Evolutionary conservation across 1,139 yeast species (phyloP), one percentile per base, ranked within the genome.

Genomic region (Candida glucosophila): DNA sequence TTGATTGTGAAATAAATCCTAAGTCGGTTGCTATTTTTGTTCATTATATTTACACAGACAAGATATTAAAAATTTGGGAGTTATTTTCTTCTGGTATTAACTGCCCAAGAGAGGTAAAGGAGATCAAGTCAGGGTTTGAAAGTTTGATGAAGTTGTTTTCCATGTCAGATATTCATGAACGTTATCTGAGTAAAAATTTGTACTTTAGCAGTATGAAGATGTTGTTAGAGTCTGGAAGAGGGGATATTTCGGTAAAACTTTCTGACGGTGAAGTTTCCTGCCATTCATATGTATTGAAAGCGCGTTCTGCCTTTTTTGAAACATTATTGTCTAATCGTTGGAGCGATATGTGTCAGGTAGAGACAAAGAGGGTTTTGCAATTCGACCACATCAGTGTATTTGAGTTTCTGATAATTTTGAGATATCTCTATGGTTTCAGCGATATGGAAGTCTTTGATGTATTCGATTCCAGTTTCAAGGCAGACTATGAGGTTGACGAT

Each of bases 261-360:
- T 35, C 49, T 2, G 76, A 73, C 36, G 73, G 66, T 5, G 48
- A 45, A 9, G 17, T 54, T 2, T 34, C 30, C 5, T 64, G 73
- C 4, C 74, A 74, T 39, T 67, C 78, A 4, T 58, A 60, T 17
- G 49, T 82, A 5, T 45, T 85, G 14, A 44, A 58, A 4, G 49
- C 72, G 0, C 53, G 93, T 30, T 70, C 77, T 22, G 75, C 74
- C 0, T 81, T 66, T 42, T 82, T 83, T 45, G 77, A 72, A 33
- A 67, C 80, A 0, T 36, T 72, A 2, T 58, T 78, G 18, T 67
- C 80, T 0, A 47, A 52, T 3, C 49, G 76, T 30, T 80, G 92
- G 92, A 26, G 40, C 22, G 30, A 41, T 5, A 9, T 5, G 8
- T 7, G 13, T 5, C 13, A 13, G 7, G 26, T 31, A 8, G n/a